Conservation (phyloP, 164 flowering plant species). For the Magnolia changhungtana region DNA sequence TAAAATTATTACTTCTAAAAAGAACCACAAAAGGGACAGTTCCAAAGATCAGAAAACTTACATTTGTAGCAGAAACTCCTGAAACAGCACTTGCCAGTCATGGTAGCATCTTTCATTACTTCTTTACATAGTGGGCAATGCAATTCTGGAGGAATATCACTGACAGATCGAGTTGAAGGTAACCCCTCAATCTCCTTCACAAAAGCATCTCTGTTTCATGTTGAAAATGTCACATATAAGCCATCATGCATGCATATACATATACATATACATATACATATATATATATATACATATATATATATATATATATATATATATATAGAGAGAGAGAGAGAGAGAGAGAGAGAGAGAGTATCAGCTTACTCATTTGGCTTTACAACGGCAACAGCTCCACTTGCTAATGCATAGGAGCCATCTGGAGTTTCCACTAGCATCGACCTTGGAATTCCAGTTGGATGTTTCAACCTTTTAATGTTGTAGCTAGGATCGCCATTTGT, state of each 20-base stretch:
- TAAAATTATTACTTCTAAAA: background rate
- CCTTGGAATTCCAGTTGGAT: constrained; percentile 38
- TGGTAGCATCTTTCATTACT: constrained; percentile 96
- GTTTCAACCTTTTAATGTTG: constrained; percentile 68
- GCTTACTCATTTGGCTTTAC: constrained; percentile 92
- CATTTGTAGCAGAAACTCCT: constrained; percentile 93
- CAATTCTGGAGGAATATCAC: constrained; percentile 87
- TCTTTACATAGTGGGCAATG: constrained; percentile 89
- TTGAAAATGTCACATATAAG: background rate
- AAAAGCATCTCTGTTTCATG: constrained; percentile 80
- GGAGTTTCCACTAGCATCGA: background rate
- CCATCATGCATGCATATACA: too few species aligned
- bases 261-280: too few species aligned
- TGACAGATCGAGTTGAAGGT: constrained; percentile 63
- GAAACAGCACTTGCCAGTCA: constrained; percentile 96
- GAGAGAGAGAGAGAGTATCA: background rate
- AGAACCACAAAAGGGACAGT: too few species aligned
- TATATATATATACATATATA: too few species aligned
- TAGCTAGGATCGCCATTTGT: constrained; percentile 93
- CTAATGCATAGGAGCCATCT: background rate
- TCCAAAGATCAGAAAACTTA: constrained; percentile 24
- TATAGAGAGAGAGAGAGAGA: too few species aligned
- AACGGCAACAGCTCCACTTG: constrained; percentile 14
- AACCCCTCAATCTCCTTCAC: constrained; percentile 89
- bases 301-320: too few species aligned